Evolutionary conservation across 1,284 basidiomycete species (phyloP).

Genomic region (Sporisorium graminicola): DNA sequence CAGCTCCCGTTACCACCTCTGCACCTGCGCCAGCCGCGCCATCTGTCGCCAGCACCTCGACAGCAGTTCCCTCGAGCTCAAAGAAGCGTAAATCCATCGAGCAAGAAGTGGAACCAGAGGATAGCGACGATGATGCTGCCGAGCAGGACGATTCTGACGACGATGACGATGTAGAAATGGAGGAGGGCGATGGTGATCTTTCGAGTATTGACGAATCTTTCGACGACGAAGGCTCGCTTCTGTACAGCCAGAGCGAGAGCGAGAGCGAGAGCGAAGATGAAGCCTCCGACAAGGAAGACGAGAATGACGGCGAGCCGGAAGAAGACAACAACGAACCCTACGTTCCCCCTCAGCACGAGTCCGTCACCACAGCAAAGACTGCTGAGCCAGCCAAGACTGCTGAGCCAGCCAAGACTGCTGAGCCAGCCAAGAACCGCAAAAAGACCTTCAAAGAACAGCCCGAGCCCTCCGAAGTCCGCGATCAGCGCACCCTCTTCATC

Average conservation of each 20-base stretch:
- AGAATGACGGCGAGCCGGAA: slow-evolving; percentile 37
- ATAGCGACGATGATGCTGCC: slow-evolving; percentile 10
- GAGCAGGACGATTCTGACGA: slow-evolving; percentile 16
- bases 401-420: slow-evolving; percentile 15
- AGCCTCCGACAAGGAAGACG: slow-evolving; percentile 21
- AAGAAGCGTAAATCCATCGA: slow-evolving; percentile 40
- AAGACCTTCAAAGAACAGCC: slow-evolving; percentile 56
- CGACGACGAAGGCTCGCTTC: slow-evolving; percentile 39
- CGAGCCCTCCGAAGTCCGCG: slow-evolving; percentile 71
- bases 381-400: slow-evolving; percentile 18
- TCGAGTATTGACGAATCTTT: slow-evolving; percentile 35
- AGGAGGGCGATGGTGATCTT: slow-evolving; percentile 44
- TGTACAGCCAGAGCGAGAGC: slow-evolving; percentile 26
- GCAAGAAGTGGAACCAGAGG: slow-evolving; percentile 7
- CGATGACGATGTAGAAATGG: slow-evolving; percentile 39
- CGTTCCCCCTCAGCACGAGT: slow-evolving; percentile 70
- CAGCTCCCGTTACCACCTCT: slow-evolving; percentile 10
- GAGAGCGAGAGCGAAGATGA: slow-evolving; percentile 28
- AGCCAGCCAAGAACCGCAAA: slow-evolving; percentile 33
- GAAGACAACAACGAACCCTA: slow-evolving; percentile 49
- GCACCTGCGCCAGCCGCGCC: not conserved
- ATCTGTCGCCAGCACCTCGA: not conserved
- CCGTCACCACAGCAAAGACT: slow-evolving; percentile 51
- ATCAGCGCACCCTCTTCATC: slow-evolving; percentile 89
- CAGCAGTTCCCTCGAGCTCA: slow-evolving; percentile 22